These are phyloP conservation scores for Ophioceras dolichostomum DNA, from an alignment of 2,329 filamentous ascomycete species.

Conservation along the genomic window DNA sequence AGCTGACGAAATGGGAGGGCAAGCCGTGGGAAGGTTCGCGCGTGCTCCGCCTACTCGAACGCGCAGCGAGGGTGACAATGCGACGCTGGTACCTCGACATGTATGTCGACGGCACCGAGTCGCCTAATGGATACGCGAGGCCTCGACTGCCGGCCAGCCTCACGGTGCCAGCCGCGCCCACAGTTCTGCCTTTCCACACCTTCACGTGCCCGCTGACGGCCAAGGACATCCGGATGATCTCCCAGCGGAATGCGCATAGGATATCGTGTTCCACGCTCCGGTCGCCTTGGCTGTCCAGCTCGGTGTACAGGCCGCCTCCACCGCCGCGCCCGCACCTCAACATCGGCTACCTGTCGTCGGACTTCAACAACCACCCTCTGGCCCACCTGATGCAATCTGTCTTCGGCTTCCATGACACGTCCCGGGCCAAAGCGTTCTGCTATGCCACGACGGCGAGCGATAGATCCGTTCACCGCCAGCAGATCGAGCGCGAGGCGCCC, in stretches of 20 bases:
- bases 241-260: slow-evolving; percentile 82
- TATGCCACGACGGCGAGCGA: slow-evolving; percentile 93
- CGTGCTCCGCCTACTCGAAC: slow-evolving; percentile 71
- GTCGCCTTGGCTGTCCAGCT: slow-evolving; percentile 71
- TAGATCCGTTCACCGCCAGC: slow-evolving; percentile 73
- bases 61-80: slow-evolving; percentile 62
- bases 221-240: slow-evolving; percentile 85
- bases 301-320: slow-evolving; percentile 72
- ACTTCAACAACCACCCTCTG: slow-evolving; percentile 97
- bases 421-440: slow-evolving; percentile 72
- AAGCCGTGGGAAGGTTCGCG: slow-evolving; percentile 82
- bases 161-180: slow-evolving; percentile 76
- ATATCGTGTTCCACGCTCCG: slow-evolving; percentile 86
- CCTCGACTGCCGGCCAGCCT: slow-evolving; percentile 62
- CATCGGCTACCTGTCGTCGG: slow-evolving; percentile 91
- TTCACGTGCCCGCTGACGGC: slow-evolving; percentile 92
- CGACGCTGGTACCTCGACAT: slow-evolving; percentile 85
- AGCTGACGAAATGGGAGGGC: slow-evolving; percentile 51
- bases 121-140: slow-evolving; percentile 51
- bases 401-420: slow-evolving; percentile 75
- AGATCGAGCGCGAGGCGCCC: slow-evolving; percentile 88
- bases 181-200: slow-evolving; percentile 92
- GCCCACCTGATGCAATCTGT: slow-evolving; percentile 99
- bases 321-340: slow-evolving; percentile 78
- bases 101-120: slow-evolving; percentile 49